These are phyloP conservation scores for Sporisorium iseilematis-ciliati DNA, from an alignment of 1,284 basidiomycete genomes.

Conservation along the genomic window DNA sequence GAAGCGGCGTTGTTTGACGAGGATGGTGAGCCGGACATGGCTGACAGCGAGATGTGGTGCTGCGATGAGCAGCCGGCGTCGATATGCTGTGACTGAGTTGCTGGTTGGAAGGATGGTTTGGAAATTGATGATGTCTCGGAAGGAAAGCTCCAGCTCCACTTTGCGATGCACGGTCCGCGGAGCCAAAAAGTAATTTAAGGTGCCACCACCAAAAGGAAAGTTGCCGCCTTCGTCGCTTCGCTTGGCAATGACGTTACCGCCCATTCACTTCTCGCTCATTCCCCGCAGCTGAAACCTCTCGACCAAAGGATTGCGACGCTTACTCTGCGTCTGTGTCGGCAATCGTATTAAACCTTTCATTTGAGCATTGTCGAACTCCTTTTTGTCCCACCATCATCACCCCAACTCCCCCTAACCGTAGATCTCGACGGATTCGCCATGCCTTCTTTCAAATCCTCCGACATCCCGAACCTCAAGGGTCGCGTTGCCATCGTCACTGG, in stretches of 20 bases:
- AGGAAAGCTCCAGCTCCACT: no score
- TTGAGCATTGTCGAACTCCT: no score
- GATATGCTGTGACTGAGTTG: no score
- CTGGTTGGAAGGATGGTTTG: no score
- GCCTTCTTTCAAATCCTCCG: slow-evolving; percentile 42
- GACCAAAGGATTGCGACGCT: not conserved
- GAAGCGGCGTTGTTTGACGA: slow-evolving; percentile 1
- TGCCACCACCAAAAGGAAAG: not conserved
- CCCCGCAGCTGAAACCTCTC: not conserved
- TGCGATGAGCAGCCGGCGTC: no score
- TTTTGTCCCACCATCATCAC: not conserved
- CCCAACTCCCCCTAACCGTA: not conserved
- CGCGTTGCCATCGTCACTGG: slow-evolving; percentile 62
- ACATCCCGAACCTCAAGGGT: slow-evolving; percentile 61
- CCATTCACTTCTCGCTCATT: not conserved
- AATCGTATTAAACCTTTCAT: not conserved
- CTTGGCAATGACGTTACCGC: not conserved
- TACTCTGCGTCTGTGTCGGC: not conserved
- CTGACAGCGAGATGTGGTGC: not conserved
- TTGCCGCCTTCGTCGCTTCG: not conserved
- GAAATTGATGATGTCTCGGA: no score
- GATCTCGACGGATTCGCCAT: slow-evolving; percentile 3
- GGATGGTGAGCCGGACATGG: slow-evolving; percentile 16
- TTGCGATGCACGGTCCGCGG: no score
- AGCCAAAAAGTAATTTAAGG: no score